These are phyloP conservation scores for Boletus bicolor DNA, from an alignment of 768 basidiomycete species.

Conservation along the genomic window DNA sequence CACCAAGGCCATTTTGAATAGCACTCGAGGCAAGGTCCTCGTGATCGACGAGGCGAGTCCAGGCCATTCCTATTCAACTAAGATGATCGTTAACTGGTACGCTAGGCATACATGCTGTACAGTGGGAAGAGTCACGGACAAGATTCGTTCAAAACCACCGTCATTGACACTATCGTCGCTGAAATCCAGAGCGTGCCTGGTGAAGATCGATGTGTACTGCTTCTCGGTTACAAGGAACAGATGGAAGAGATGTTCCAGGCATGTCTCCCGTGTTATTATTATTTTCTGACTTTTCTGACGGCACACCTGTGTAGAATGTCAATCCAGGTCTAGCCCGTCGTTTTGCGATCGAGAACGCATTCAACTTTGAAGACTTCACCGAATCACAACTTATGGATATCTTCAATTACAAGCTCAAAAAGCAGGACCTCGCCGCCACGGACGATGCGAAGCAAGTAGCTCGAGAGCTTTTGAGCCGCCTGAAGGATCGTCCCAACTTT, in stretches of 20 bases:
- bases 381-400: conserved; percentile 50
- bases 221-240: conserved; percentile 62
- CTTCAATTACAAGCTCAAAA: conserved; percentile 52
- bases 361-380: conserved; percentile 65
- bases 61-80: conserved; percentile 8
- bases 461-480: conserved; percentile 39
- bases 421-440: conserved; percentile 57
- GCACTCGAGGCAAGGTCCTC: conserved; percentile 60
- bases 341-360: conserved; percentile 66
- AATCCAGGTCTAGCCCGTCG: conserved; percentile 66
- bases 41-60: conserved; percentile 62
- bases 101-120: conserved; percentile 47
- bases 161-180: conserved; percentile 73
- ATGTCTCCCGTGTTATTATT: conserved; percentile 2
- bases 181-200: conserved; percentile 68
- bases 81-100: background rate
- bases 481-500: conserved; percentile 52
- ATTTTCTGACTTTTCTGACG: background rate
- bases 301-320: conserved; percentile 46
- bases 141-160: conserved; percentile 61
- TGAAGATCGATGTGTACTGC: conserved; percentile 65
- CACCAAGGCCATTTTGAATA: conserved; percentile 60
- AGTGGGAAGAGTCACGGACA: conserved; percentile 32
- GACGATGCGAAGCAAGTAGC: conserved; percentile 55
- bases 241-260: conserved; percentile 78